Conservation (phyloP, 106 monocot species). For the Phalaenopsis equestris region DNA sequence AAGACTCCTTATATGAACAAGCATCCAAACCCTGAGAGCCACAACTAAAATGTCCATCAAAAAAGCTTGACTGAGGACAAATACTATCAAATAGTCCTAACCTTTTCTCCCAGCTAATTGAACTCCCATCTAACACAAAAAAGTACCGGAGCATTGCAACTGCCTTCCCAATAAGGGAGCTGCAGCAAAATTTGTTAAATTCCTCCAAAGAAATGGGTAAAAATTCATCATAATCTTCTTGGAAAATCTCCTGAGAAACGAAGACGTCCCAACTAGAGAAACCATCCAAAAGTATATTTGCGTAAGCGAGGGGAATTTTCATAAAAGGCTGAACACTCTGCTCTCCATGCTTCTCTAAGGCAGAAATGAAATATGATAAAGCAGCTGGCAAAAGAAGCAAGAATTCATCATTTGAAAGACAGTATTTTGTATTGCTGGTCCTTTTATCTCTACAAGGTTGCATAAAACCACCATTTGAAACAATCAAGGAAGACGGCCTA, state of each 20-base stretch:
- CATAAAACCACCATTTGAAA: constrained; percentile 13
- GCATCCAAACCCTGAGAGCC: constrained; percentile 17
- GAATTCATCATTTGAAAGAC: constrained; percentile 41
- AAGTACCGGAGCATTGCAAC: constrained; percentile 45
- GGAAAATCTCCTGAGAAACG: constrained; percentile 37
- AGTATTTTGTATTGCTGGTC: constrained; percentile 6
- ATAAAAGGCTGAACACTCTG: constrained; percentile 18
- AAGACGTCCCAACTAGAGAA: constrained; percentile 62
- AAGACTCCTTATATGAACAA: constrained; percentile 32
- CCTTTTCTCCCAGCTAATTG: constrained; percentile 25
- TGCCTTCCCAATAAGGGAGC: constrained; percentile 70
- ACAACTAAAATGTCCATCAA: constrained; percentile 38
- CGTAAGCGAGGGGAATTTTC: constrained; percentile 43
- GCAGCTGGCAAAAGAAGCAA: constrained; percentile 69
- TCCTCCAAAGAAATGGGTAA: constrained; percentile 21
- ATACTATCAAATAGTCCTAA: constrained; percentile 49
- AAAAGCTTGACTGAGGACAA: constrained; percentile 17
- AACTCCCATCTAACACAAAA: constrained; percentile 20
- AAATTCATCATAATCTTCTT: constrained; percentile 44
- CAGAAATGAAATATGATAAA: constrained; percentile 43
- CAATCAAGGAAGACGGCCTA: constrained; percentile 17
- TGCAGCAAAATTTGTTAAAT: constrained; percentile 29
- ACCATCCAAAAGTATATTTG: constrained; percentile 47
- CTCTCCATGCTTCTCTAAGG: constrained; percentile 11
- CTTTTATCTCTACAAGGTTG: constrained; percentile 1